Evolutionary conservation across 164 flowering plant species (phyloP).

Genomic region (Warburgia ugandensis): DNA sequence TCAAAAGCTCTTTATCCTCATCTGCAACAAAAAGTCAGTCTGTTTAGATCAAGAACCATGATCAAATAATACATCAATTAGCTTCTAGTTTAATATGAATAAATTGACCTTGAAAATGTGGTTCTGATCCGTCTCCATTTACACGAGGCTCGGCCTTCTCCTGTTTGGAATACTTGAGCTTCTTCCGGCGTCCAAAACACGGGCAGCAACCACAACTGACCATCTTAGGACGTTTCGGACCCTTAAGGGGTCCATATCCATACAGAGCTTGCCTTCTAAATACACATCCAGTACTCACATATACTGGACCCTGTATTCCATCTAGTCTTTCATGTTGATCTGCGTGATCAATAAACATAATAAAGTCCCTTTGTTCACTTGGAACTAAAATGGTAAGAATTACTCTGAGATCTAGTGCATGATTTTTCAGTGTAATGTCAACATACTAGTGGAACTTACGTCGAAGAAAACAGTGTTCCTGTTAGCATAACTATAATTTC

Average conservation of each 20-base stretch:
- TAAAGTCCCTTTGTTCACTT: no score
- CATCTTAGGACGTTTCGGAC: constrained; percentile 86
- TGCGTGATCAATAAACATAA: no score
- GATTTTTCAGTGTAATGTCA: no score
- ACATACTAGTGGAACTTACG: no score
- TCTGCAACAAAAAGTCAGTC: constrained; percentile 11
- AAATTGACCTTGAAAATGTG: constrained; percentile 24
- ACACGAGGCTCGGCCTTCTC: no score
- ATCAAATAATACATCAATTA: no score
- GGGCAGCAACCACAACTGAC: constrained; percentile 93
- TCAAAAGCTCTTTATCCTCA: constrained; percentile 65
- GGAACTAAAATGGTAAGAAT: no score
- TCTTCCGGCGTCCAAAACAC: constrained; percentile 71
- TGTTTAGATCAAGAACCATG: no score
- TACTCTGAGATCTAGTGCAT: no score
- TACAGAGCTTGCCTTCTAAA: constrained; percentile 90
- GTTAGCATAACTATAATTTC: constrained; percentile 85
- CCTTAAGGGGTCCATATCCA: constrained; percentile 87
- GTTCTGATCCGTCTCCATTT: constrained; percentile 24
- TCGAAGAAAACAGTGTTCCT: constrained; percentile 97
- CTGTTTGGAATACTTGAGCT: constrained; percentile 41
- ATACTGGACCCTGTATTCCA: constrained; percentile 93
- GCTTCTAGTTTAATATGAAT: no score
- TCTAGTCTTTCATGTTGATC: constrained; percentile 97
- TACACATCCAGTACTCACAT: constrained; percentile 96